A percentile compares a stretch with the other conserved stretches of the same genome.
Evolutionary conservation across 352 stramenopile species (phyloP).

Genomic region (Lagenidium giganteum): DNA sequence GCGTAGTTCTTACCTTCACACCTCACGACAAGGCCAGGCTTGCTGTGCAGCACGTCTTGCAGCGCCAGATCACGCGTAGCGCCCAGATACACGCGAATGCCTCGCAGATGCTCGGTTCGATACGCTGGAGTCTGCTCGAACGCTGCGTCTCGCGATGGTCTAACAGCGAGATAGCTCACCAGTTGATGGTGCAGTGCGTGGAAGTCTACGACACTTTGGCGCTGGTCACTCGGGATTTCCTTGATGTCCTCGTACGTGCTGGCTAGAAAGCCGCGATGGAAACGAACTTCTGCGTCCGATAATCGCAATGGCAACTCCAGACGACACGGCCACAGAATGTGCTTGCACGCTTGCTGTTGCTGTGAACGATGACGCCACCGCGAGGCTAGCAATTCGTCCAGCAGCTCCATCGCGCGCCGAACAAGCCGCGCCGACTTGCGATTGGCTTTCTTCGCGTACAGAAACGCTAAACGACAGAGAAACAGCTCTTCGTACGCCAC

Average conservation of each 20-base stretch:
- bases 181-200: conserved; percentile 35
- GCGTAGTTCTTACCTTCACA: conserved; percentile 28
- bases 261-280: conserved; percentile 15
- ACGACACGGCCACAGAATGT: conserved; percentile 10
- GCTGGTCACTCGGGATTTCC: too few relatives aligned
- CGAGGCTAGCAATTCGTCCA: conserved; percentile 14
- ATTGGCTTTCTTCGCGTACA: conserved; percentile 29
- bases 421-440: neutral
- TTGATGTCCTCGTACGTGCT: too few relatives aligned
- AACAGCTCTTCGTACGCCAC: conserved; percentile 46
- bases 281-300: conserved; percentile 8
- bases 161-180: too few relatives aligned
- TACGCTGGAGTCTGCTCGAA: too few relatives aligned
- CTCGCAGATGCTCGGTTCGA: too few relatives aligned
- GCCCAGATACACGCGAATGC: conserved; percentile 40
- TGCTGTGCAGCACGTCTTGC: conserved; percentile 36
- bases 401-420: conserved; percentile 6
- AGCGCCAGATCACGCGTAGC: conserved; percentile 31
- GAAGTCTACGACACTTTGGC: conserved; percentile 39
- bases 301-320: conserved; percentile 7
- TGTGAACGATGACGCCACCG: conserved; percentile 4
- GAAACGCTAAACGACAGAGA: conserved; percentile 41
- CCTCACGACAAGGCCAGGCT: conserved; percentile 37
- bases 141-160: too few relatives aligned
- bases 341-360: neutral